Percentiles rank a stretch among this genome's conserved stretches.
Evolutionary conservation across 257 asterid species (phyloP).

Genomic region (Linaria vulgaris): DNA sequence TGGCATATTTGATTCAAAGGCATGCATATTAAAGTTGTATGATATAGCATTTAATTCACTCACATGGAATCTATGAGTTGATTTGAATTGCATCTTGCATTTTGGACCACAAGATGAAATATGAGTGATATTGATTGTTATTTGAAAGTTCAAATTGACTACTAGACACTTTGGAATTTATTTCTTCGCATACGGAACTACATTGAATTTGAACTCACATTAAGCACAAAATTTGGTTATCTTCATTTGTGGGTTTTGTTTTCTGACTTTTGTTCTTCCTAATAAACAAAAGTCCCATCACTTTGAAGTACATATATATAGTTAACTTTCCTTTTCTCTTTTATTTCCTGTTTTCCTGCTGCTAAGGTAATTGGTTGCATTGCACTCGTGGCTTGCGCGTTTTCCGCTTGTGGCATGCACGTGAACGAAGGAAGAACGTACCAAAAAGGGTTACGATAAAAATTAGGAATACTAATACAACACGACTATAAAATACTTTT

Average conservation of each 20-base stretch:
- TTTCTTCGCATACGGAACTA: conserved; percentile 32
- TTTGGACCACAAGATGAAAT: conserved; percentile 50
- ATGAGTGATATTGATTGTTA: conserved; percentile 22
- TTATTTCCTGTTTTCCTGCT: neutral
- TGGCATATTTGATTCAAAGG: conserved; percentile 44
- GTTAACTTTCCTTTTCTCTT: neutral
- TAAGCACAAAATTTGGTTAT: conserved; percentile 15
- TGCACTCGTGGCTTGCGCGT: neutral
- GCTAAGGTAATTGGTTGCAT: neutral
- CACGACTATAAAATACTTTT: neutral
- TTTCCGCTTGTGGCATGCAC: neutral
- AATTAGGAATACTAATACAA: neutral
- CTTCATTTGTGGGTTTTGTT: conserved; percentile 1
- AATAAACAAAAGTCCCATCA: conserved; percentile 20
- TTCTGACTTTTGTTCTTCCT: conserved; percentile 9
- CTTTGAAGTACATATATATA: neutral
- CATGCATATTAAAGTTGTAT: conserved; percentile 45
- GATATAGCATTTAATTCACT: conserved; percentile 71
- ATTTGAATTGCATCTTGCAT: conserved; percentile 37
- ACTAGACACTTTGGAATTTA: conserved; percentile 29
- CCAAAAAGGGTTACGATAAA: neutral
- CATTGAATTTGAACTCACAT: conserved; percentile 21
- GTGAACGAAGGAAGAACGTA: neutral
- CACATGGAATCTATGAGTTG: conserved; percentile 87
- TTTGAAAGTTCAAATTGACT: conserved; percentile 29